Evolutionary conservation across 1,284 basidiomycete genomes (phyloP).

Genomic region (Pseudozyma hubeiensis): DNA sequence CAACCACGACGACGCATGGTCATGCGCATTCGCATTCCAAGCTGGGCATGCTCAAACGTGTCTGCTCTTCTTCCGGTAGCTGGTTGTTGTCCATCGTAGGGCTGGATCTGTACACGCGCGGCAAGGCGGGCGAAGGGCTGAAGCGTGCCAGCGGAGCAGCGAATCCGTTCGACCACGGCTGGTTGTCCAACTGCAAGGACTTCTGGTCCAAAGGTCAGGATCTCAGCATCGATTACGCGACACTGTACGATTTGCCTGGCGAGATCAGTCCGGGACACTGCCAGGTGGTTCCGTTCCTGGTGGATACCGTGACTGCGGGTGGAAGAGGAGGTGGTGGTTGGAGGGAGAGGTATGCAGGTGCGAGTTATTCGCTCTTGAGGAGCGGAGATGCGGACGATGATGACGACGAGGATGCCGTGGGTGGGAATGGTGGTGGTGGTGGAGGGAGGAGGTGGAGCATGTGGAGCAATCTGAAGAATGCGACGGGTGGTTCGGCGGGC

Average conservation of each 20-base stretch:
- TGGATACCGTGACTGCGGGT: conserved; percentile 23
- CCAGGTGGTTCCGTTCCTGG: conserved; percentile 21
- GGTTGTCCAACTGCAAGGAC: conserved; percentile 85
- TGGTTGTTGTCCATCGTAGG: conserved; percentile 90
- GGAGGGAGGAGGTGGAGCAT: conserved; percentile 30
- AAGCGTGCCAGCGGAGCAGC: conserved; percentile 74
- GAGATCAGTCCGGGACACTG: conserved; percentile 36
- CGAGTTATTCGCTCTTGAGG: conserved; percentile 18
- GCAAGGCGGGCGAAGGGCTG: conserved; percentile 85
- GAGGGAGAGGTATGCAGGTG: conserved; percentile 8
- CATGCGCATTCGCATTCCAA: conserved; percentile 24
- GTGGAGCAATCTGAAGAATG: conserved; percentile 19
- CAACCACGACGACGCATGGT: background rate
- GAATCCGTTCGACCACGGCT: conserved; percentile 93
- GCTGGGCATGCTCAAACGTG: conserved; percentile 7
- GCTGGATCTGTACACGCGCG: conserved; percentile 90
- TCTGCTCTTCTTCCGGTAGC: conserved; percentile 53
- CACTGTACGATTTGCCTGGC: conserved; percentile 81
- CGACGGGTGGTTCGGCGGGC: background rate
- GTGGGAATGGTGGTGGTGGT: background rate
- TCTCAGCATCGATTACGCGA: conserved; percentile 88
- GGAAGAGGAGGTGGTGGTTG: conserved; percentile 1
- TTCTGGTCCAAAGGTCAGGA: conserved; percentile 90
- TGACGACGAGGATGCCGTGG: conserved; percentile 9
- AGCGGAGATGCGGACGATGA: conserved; percentile 8